Conservation (phyloP, 805 yeast genomes). For the Candida insectalens region DNA sequence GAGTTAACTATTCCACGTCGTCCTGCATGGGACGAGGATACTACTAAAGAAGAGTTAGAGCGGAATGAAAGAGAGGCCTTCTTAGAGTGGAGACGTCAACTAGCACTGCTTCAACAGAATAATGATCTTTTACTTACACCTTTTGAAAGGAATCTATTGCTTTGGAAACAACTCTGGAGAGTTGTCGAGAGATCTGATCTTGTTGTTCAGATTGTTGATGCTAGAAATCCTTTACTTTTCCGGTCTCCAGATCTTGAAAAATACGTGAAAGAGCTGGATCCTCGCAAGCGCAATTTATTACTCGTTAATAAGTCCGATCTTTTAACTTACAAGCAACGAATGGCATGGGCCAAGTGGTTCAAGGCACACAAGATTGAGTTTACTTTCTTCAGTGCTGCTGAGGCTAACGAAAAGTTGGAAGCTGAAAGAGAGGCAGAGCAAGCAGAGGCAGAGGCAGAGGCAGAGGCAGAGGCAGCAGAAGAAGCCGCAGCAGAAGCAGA, state of each 20-base stretch:
- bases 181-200: slow-evolving; percentile 92
- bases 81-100: slow-evolving; percentile 85
- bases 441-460: slow-evolving; percentile 6
- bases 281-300: slow-evolving; percentile 68
- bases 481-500: slow-evolving; percentile 10
- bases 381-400: slow-evolving; percentile 88
- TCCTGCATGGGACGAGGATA: slow-evolving; percentile 73
- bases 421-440: slow-evolving; percentile 40
- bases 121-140: slow-evolving; percentile 87
- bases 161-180: slow-evolving; percentile 98
- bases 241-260: slow-evolving; percentile 76
- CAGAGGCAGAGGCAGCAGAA: not conserved
- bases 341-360: slow-evolving; percentile 83
- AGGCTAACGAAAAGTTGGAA: slow-evolving; percentile 69
- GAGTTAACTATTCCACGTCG: slow-evolving; percentile 84
- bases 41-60: slow-evolving; percentile 70
- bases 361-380: slow-evolving; percentile 57
- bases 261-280: slow-evolving; percentile 70
- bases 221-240: slow-evolving; percentile 85
- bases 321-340: slow-evolving; percentile 66
- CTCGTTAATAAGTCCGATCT: slow-evolving; percentile 92
- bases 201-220: slow-evolving; percentile 95
- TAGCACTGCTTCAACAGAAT: slow-evolving; percentile 77
- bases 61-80: slow-evolving; percentile 85
- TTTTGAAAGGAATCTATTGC: slow-evolving; percentile 93